These are phyloP conservation scores for Cinnamomum micranthum DNA, from an alignment of 164 flowering plant genomes.

Conservation along the genomic window DNA sequence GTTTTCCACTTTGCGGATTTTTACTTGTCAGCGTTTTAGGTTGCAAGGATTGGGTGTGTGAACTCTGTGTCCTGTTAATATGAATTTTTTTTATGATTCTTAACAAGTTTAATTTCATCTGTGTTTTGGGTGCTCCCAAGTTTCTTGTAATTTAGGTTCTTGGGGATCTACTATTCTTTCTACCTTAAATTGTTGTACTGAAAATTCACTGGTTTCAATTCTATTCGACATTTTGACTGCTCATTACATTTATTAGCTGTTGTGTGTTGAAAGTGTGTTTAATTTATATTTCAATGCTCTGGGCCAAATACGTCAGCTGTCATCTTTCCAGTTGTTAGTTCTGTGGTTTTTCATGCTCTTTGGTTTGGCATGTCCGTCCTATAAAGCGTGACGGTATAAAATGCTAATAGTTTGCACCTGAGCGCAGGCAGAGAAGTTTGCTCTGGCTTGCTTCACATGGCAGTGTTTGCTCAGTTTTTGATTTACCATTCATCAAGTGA, in stretches of 20 bases:
- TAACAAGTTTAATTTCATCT: constrained; percentile 1
- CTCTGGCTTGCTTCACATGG: not conserved
- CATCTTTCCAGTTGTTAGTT: not conserved
- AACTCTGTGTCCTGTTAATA: constrained; percentile 2
- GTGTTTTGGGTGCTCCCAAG: not conserved
- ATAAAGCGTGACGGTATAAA: too few species aligned
- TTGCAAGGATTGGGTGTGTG: constrained; percentile 8
- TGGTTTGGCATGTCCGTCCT: too few species aligned
- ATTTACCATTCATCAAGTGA: too few species aligned
- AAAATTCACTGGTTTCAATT: constrained; percentile 4
- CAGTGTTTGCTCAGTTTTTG: not conserved
- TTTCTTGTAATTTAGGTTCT: constrained; percentile 8
- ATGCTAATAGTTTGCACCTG: too few species aligned
- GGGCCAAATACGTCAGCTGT: not conserved
- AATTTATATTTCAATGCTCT: too few species aligned
- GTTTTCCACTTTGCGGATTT: not conserved
- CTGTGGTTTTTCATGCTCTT: too few species aligned
- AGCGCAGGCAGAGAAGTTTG: not conserved
- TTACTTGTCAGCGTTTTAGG: not conserved
- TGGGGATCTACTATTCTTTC: constrained; percentile 3
- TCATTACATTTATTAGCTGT: too few species aligned
- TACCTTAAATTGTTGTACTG: not conserved
- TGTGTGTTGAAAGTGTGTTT: too few species aligned
- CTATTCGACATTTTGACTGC: too few species aligned
- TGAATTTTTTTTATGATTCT: not conserved